phyloP scores from a whole-genome alignment of 345 rosid species.

The Kandelia obovata region DNA sequence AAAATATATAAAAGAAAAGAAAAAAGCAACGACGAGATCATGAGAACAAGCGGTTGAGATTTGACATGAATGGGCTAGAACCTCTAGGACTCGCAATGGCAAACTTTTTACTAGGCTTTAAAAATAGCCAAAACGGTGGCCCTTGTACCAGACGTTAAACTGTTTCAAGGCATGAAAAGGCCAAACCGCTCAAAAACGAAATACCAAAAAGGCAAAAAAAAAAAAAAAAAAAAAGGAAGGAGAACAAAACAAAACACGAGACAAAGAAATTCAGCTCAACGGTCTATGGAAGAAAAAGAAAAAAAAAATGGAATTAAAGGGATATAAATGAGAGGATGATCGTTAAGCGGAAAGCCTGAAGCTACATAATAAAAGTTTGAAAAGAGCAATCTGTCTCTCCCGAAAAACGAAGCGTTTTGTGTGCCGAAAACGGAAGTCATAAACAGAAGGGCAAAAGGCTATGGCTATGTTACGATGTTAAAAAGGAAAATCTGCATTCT shows the following conservation, averaged over 20 bases:
- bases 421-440: conserved; percentile 10
- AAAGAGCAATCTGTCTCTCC: not conserved
- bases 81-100: conserved; percentile 25
- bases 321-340: not conserved
- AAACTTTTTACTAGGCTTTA: conserved; percentile 7
- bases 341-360: conserved; percentile 4
- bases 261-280: too few species aligned
- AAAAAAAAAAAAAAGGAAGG: not conserved
- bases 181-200: not conserved
- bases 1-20: not conserved
- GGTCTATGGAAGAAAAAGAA: not conserved
- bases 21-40: conserved; percentile 13
- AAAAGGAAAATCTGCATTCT: conserved; percentile 4
- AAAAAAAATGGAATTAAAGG: too few species aligned
- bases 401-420: conserved; percentile 4
- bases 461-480: conserved; percentile 2
- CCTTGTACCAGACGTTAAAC: conserved; percentile 12
- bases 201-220: not conserved
- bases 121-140: conserved; percentile 35
- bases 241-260: not conserved
- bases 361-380: too few species aligned
- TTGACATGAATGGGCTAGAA: conserved; percentile 24
- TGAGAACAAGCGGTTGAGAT: conserved; percentile 26
- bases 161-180: not conserved
- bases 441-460: conserved; percentile 2